Conservation (phyloP, 192 early-diverging fungal genomes). For the Spinellus fusiger region DNA sequence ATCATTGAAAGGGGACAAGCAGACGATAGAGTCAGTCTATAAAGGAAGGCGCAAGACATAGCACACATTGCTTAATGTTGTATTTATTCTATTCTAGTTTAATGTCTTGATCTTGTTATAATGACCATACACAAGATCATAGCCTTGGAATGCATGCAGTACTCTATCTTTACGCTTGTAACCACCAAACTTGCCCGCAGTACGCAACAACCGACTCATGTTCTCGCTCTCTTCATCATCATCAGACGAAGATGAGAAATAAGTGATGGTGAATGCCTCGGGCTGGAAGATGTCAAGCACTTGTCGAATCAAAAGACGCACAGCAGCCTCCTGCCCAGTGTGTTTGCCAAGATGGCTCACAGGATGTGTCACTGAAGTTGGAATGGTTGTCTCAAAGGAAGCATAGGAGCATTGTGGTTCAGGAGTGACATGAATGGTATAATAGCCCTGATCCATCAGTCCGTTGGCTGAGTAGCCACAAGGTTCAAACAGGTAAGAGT, state of each 20-base stretch:
- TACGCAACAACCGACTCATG: constrained; percentile 30
- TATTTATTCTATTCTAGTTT: no score
- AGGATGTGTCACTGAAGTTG: constrained; percentile 47
- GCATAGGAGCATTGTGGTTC: constrained; percentile 98
- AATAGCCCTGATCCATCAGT: constrained; percentile 76
- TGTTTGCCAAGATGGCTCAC: constrained; percentile 33
- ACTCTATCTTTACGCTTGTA: constrained; percentile 65
- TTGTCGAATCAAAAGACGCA: constrained; percentile 54
- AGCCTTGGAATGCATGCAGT: constrained; percentile 76
- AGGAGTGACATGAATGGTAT: constrained; percentile 97
- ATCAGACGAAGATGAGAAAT: constrained; percentile 59
- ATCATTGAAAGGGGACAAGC: no score
- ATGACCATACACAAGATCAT: constrained; percentile 72
- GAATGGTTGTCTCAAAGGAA: constrained; percentile 95
- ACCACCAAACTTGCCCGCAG: constrained; percentile 50
- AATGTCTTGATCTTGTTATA: constrained; percentile 32
- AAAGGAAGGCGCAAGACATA: no score
- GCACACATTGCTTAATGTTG: no score
- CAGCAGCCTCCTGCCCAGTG: constrained; percentile 53
- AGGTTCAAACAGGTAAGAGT: constrained; percentile 91
- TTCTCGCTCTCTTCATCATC: constrained; percentile 6
- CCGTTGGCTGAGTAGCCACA: constrained; percentile 97
- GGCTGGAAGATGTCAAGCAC: constrained; percentile 84
- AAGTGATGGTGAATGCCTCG: constrained; percentile 68
- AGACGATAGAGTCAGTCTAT: no score